Evolutionary conservation across 306 rosid genomes (phyloP).

Genomic region (Arachis hypogaea): DNA sequence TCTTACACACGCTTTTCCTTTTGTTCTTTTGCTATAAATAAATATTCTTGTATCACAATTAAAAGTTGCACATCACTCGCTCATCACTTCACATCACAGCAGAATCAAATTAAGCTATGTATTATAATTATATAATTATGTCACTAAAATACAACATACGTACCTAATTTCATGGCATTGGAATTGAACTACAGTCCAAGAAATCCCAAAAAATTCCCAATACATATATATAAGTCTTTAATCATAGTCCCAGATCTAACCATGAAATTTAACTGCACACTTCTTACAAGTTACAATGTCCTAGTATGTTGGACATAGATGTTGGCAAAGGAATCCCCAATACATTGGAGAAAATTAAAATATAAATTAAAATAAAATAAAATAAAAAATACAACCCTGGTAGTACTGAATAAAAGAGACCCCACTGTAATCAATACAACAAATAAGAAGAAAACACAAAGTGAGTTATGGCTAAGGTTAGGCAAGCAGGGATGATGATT

Average conservation of each 20-base stretch:
- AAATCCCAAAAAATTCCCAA: slow-evolving; percentile 1
- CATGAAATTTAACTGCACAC: neutral
- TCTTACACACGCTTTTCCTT: neutral
- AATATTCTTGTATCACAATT: neutral
- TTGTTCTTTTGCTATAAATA: neutral
- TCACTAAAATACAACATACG: neutral
- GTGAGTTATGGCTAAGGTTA: neutral
- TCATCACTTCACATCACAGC: neutral
- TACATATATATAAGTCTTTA: too few relatives aligned
- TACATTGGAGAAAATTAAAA: slow-evolving; percentile 8
- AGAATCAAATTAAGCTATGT: neutral
- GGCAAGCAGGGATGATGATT: neutral
- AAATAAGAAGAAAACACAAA: slow-evolving; percentile 24
- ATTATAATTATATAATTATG: neutral
- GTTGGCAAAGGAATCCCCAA: neutral
- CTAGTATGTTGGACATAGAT: neutral
- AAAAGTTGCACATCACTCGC: neutral
- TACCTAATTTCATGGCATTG: neutral
- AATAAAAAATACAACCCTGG: neutral
- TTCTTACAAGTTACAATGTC: slow-evolving; percentile 16
- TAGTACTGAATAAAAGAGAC: neutral
- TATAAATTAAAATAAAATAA: too few relatives aligned
- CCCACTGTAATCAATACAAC: slow-evolving; percentile 34
- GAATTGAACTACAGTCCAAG: neutral
- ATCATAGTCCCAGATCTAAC: neutral